These are phyloP conservation scores for Phallus indusiatus DNA, from an alignment of 768 basidiomycete species.

Conservation along the genomic window DNA sequence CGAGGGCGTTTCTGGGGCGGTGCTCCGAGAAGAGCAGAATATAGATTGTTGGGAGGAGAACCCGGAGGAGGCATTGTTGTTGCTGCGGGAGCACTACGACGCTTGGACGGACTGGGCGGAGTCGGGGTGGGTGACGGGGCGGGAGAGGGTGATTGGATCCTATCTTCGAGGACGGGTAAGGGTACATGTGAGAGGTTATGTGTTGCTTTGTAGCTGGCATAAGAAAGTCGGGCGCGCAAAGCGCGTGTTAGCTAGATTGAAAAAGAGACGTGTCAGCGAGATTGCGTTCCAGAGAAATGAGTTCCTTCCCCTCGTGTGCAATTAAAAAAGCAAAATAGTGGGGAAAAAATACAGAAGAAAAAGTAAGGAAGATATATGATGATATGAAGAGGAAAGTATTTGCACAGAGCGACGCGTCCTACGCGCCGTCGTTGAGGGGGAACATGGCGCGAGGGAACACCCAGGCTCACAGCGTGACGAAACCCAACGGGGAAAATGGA, in stretches of 20 bases:
- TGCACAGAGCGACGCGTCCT: slow-evolving; percentile 3
- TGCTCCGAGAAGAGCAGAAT: slow-evolving; percentile 64
- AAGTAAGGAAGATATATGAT: not conserved
- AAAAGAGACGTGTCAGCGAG: slow-evolving; percentile 16
- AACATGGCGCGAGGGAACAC: slow-evolving; percentile 7
- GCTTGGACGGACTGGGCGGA: slow-evolving; percentile 19
- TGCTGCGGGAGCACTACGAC: slow-evolving; percentile 2
- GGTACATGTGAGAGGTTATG: slow-evolving; percentile 60
- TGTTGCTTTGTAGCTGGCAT: slow-evolving; percentile 77
- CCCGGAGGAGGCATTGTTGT: slow-evolving; percentile 17
- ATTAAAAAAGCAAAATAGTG: not conserved
- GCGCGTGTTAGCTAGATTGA: slow-evolving; percentile 61
- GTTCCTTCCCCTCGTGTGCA: not conserved
- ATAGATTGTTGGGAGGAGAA: slow-evolving; percentile 50
- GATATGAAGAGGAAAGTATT: slow-evolving; percentile 2
- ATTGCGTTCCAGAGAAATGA: not conserved
- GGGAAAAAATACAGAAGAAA: slow-evolving; percentile 11
- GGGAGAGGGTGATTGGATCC: not conserved
- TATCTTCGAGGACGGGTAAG: slow-evolving; percentile 58
- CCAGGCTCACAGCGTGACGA: not conserved
- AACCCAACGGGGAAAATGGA: not conserved
- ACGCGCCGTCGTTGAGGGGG: slow-evolving; percentile 19
- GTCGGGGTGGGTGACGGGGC: slow-evolving; percentile 13
- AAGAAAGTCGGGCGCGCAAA: slow-evolving; percentile 69
- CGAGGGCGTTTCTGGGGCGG: slow-evolving; percentile 62